phyloP scores from a whole-genome alignment of 345 rosid genomes.

The Populus euphratica region DNA sequence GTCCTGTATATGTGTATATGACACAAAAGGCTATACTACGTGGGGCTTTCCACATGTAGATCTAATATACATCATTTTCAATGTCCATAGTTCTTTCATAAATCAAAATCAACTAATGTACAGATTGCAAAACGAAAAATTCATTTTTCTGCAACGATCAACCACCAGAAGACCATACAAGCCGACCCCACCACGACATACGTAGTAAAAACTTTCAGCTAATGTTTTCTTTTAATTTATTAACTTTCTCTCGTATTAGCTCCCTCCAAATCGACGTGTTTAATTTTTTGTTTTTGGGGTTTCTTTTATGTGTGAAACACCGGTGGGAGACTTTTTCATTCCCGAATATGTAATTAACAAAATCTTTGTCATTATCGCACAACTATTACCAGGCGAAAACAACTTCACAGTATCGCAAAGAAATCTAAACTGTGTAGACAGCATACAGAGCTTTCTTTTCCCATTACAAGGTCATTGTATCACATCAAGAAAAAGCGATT shows the following conservation, averaged over 20 bases:
- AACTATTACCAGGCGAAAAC: background rate
- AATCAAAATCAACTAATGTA: slow-evolving; percentile 2
- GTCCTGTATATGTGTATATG: background rate
- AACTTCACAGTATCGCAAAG: background rate
- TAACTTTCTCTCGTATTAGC: background rate
- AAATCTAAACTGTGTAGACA: background rate
- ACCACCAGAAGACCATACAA: slow-evolving; percentile 42
- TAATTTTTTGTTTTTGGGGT: background rate
- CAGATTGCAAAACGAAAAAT: slow-evolving; percentile 2
- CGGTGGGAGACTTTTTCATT: background rate
- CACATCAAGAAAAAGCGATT: slow-evolving; percentile 22
- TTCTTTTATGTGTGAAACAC: background rate
- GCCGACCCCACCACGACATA: slow-evolving; percentile 7
- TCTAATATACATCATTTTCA: slow-evolving; percentile 26
- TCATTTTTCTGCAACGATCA: slow-evolving; percentile 31
- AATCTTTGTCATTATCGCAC: background rate
- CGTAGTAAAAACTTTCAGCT: background rate
- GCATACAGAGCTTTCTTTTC: background rate
- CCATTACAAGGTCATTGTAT: background rate
- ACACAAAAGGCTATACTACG: slow-evolving; percentile 13
- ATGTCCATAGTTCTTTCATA: background rate
- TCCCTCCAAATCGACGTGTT: too few relatives aligned
- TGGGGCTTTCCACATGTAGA: slow-evolving; percentile 21
- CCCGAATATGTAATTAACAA: background rate
- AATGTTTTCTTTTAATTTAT: background rate